These are phyloP conservation scores for Pseudopediastrum boryanum DNA, from an alignment of 139 green algal species.

Conservation along the genomic window DNA sequence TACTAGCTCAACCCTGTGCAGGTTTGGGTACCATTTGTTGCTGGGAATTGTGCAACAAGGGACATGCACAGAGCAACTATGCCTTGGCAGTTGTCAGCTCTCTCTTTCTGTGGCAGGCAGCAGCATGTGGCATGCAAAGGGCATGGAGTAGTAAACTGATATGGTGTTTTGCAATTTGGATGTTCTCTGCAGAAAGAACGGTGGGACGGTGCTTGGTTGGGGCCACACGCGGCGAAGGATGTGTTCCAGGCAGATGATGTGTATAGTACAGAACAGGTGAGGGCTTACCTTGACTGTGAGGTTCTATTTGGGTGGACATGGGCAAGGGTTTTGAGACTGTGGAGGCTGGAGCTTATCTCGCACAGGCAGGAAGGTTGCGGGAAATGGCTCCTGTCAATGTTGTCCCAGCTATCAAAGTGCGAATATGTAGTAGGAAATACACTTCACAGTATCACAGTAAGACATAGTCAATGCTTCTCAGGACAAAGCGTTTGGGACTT, in stretches of 20 bases:
- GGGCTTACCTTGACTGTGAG: too few species aligned
- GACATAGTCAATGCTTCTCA: too few species aligned
- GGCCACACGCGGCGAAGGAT: conserved; percentile 32
- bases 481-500: too few species aligned
- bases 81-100: background rate
- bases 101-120: background rate
- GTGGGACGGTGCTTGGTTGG: conserved; percentile 41
- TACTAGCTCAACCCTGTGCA: background rate
- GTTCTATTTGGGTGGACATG: too few species aligned
- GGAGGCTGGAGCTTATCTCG: too few species aligned
- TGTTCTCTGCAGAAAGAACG: conserved; percentile 28
- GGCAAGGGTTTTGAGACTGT: too few species aligned
- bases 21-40: background rate
- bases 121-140: background rate
- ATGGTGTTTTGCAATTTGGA: background rate
- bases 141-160: background rate
- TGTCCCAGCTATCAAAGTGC: too few species aligned
- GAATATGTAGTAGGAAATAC: too few species aligned
- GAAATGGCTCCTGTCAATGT: too few species aligned
- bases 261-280: conserved; percentile 57
- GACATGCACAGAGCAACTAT: background rate
- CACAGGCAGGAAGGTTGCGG: too few species aligned
- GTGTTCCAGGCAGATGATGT: conserved; percentile 77
- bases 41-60: background rate
- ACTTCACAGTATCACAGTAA: too few species aligned